Evolutionary conservation across 768 basidiomycete species (phyloP), one percentile per base, ranked within the genome.

Genomic region (Termitomyces sp.): DNA sequence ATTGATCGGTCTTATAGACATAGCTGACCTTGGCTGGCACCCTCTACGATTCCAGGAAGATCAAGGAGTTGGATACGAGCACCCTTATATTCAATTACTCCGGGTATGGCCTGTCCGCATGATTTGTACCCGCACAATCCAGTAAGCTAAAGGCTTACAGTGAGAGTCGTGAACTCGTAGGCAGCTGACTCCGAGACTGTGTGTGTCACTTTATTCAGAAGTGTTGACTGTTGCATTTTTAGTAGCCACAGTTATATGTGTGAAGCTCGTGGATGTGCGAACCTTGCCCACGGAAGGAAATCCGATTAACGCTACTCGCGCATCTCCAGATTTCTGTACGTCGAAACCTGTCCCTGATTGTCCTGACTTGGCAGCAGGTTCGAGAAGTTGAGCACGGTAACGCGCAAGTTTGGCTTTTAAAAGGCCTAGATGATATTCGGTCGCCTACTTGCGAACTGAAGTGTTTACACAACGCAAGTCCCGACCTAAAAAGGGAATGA

Each of bases 231-330:
- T 47, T 18, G 22, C 27, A 41, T 31, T 30, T 39, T 50, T 16
- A 31, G 36, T 50, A 15, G n/a, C n/a, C 13, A 50, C 3, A 42
- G 20, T 33, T 42, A n/a, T 6, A 37, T 39, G 15, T 15, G 34
- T 27, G 20, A 31, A 22, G 46, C 24, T 22, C 58, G 48, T 13
- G 31, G 30, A 47, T 50, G 3, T 30, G 52, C 64, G 46, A 61
- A 83, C 89, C 81, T 91, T 92, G 68, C 95, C 96, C 49, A 97
- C 94, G 6, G 95, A 96, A 0, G 95, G 96, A 73, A 98, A 97
- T 9, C 96, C 95, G 48, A 97, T 97, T 56, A 97, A 76, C 22
- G 93, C 92, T 24, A 95, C 89, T 68, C 93, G 78, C 44, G 94
- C 93, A 76, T 96, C 95, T 60, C 94, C 93, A 11, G 80, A 79